phyloP scores from a whole-genome alignment of 768 basidiomycete genomes.

The Xerocomus spinulosus region DNA sequence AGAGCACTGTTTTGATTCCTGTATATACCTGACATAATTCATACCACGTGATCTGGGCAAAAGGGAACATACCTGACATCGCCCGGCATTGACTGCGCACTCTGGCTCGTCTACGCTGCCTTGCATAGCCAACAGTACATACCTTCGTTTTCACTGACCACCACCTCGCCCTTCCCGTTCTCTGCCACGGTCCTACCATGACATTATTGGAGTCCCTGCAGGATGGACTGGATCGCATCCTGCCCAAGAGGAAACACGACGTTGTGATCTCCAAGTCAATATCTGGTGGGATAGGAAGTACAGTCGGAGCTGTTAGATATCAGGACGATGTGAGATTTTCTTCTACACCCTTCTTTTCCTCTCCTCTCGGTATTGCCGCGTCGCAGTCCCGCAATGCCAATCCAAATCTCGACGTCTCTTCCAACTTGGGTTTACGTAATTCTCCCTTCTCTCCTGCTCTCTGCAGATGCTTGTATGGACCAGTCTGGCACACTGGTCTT shows the following conservation, averaged over 20 bases:
- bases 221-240: slow-evolving; percentile 29
- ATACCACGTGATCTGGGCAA: slow-evolving; percentile 20
- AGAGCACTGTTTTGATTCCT: slow-evolving; percentile 42
- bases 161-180: background rate
- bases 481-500: slow-evolving; percentile 51
- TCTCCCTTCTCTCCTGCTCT: slow-evolving; percentile 20
- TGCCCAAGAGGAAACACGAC: slow-evolving; percentile 20
- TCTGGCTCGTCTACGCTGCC: slow-evolving; percentile 3
- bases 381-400: slow-evolving; percentile 13
- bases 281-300: slow-evolving; percentile 55
- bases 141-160: background rate
- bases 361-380: slow-evolving; percentile 7
- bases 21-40: slow-evolving; percentile 20
- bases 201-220: slow-evolving; percentile 27
- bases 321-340: slow-evolving; percentile 66
- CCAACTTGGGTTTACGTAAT: slow-evolving; percentile 32
- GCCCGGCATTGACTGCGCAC: background rate
- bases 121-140: slow-evolving; percentile 12
- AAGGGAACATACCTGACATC: background rate
- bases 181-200: slow-evolving; percentile 11
- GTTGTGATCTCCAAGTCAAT: slow-evolving; percentile 31
- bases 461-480: slow-evolving; percentile 34
- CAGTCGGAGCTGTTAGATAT: slow-evolving; percentile 55
- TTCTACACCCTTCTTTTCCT: background rate
- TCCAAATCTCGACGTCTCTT: slow-evolving; percentile 20